phyloP scores from a whole-genome alignment of 148 eudicot species.

The Dysphania ambrosioides region DNA sequence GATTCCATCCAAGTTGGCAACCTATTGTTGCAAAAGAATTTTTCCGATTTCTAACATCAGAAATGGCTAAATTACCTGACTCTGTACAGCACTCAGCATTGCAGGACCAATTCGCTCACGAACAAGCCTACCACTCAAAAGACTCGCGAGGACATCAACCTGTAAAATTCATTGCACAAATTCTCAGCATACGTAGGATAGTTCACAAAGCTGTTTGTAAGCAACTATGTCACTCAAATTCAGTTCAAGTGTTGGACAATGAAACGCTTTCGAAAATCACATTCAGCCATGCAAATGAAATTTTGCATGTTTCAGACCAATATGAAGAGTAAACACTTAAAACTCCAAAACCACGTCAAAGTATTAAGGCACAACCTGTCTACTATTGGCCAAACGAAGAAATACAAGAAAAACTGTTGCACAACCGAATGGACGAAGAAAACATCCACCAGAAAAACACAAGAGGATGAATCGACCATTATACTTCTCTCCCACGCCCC shows the following conservation, averaged over 20 bases:
- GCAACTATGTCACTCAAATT: background rate
- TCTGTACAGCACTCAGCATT: conserved; percentile 96
- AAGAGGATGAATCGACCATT: background rate
- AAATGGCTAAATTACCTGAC: conserved; percentile 56
- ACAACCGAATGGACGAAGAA: background rate
- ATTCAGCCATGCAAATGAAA: background rate
- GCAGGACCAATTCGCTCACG: conserved; percentile 98
- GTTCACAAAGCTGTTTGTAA: background rate
- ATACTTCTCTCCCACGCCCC: background rate
- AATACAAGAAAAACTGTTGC: background rate
- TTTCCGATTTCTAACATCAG: background rate
- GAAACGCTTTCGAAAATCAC: background rate
- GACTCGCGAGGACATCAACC: conserved; percentile 96
- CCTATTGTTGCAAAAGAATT: background rate
- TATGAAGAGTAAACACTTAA: too few species aligned
- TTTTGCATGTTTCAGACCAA: background rate
- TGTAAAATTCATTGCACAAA: conserved; percentile 30
- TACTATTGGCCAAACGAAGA: background rate
- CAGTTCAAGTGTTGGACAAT: background rate
- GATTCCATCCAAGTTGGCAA: conserved; percentile 11
- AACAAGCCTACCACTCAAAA: conserved; percentile 91
- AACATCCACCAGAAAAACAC: background rate
- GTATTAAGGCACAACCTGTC: background rate
- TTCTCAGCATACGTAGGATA: background rate
- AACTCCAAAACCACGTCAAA: too few species aligned